Conservation (phyloP, 768 basidiomycete genomes). For the Tulasnella sp. region DNA sequence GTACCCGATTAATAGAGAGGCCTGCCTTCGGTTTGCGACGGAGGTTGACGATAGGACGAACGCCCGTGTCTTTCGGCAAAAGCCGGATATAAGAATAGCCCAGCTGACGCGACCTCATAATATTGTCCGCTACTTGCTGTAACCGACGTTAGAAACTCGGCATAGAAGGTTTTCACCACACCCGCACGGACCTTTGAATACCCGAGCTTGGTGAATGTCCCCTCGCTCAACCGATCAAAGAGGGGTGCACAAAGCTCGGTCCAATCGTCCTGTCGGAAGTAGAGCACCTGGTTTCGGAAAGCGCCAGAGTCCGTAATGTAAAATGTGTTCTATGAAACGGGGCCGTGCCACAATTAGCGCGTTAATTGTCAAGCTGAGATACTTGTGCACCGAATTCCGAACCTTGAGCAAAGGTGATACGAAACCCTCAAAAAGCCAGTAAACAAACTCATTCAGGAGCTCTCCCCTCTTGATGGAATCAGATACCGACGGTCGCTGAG, state of each 20-base stretch:
- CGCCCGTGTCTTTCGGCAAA: slow-evolving; percentile 91
- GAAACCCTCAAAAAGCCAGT: slow-evolving; percentile 91
- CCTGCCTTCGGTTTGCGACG: slow-evolving; percentile 42
- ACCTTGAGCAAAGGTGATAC: slow-evolving; percentile 76
- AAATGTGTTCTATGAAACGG: slow-evolving; percentile 67
- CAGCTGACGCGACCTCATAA: slow-evolving; percentile 66
- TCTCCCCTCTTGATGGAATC: slow-evolving; percentile 77
- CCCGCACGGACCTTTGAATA: slow-evolving; percentile 49
- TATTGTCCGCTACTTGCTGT: slow-evolving; percentile 32
- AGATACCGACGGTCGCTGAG: slow-evolving; percentile 48
- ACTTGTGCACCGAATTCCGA: neutral
- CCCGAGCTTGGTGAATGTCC: slow-evolving; percentile 63
- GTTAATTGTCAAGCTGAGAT: neutral
- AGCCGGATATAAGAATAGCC: slow-evolving; percentile 85
- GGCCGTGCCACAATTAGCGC: neutral
- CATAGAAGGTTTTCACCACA: neutral
- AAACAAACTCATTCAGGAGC: slow-evolving; percentile 81
- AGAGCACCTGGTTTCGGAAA: slow-evolving; percentile 75
- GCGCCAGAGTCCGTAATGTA: slow-evolving; percentile 91
- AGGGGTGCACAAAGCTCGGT: slow-evolving; percentile 74
- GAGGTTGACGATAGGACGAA: slow-evolving; percentile 91
- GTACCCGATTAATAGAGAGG: slow-evolving; percentile 81
- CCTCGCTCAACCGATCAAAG: slow-evolving; percentile 63
- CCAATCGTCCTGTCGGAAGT: slow-evolving; percentile 97
- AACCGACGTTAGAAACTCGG: neutral